These are phyloP conservation scores for Catharanthus roseus DNA, from an alignment of 257 asterid genomes.

Conservation along the genomic window DNA sequence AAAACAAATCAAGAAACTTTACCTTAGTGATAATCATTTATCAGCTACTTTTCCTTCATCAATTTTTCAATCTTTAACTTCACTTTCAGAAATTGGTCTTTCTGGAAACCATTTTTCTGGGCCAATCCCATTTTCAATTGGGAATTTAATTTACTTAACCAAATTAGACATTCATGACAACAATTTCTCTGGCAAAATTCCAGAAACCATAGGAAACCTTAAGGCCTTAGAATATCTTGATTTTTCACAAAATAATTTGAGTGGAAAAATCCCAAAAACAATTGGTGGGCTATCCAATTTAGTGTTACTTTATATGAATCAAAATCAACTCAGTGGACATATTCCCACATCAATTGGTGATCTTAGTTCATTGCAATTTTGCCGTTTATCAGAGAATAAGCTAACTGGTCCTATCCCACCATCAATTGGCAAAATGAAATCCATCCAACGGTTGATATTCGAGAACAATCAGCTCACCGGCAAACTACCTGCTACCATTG, in stretches of 20 bases:
- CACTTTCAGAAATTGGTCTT: slow-evolving; percentile 33
- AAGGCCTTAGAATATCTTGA: slow-evolving; percentile 27
- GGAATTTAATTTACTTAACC: slow-evolving; percentile 29
- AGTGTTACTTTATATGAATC: slow-evolving; percentile 21
- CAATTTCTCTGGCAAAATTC: slow-evolving; percentile 43
- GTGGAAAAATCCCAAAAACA: slow-evolving; percentile 47
- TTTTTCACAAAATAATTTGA: slow-evolving; percentile 39
- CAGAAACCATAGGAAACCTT: slow-evolving; percentile 39
- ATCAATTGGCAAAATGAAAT: slow-evolving; percentile 38
- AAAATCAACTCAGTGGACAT: slow-evolving; percentile 39
- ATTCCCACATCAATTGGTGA: slow-evolving; percentile 51
- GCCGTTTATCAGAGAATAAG: slow-evolving; percentile 37
- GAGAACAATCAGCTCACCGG: slow-evolving; percentile 56
- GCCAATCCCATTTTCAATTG: slow-evolving; percentile 42
- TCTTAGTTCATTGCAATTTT: slow-evolving; percentile 35
- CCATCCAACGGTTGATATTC: slow-evolving; percentile 31
- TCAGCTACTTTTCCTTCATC: slow-evolving; percentile 39
- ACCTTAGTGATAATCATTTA: slow-evolving; percentile 33
- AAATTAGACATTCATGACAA: slow-evolving; percentile 38
- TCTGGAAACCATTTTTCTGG: slow-evolving; percentile 44
- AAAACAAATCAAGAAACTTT: slow-evolving; percentile 22
- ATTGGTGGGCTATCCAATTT: slow-evolving; percentile 35
- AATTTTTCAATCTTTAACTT: slow-evolving; percentile 27
- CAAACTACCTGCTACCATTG: slow-evolving; percentile 45
- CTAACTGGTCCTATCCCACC: slow-evolving; percentile 53